These are phyloP conservation scores for Dovyalis caffra DNA, from an alignment of 345 rosid genomes.

Conservation along the genomic window DNA sequence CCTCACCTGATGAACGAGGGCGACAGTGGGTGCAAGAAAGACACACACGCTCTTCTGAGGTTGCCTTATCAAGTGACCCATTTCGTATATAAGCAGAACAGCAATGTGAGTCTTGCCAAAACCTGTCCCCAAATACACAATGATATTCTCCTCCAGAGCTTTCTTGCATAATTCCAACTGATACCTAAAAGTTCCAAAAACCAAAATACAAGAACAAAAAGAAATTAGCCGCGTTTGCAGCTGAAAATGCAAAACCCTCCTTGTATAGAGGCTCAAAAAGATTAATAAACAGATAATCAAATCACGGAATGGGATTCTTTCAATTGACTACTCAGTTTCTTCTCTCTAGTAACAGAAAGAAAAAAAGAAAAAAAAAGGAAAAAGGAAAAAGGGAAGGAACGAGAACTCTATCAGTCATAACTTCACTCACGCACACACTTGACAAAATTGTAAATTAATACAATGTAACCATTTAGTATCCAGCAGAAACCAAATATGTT, in stretches of 20 bases:
- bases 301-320: too few relatives aligned
- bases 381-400: too few relatives aligned
- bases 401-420: too few relatives aligned
- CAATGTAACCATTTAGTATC: neutral
- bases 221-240: conserved; percentile 2
- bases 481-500: neutral
- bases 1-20: conserved; percentile 80
- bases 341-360: too few relatives aligned
- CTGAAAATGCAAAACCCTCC: neutral
- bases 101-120: conserved; percentile 96
- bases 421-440: too few relatives aligned
- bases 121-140: conserved; percentile 86
- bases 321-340: too few relatives aligned
- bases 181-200: conserved; percentile 45
- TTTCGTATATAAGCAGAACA: conserved; percentile 76
- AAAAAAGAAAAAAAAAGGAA: too few relatives aligned
- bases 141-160: conserved; percentile 75
- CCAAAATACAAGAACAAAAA: neutral
- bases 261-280: too few relatives aligned
- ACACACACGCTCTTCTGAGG: conserved; percentile 63
- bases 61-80: conserved; percentile 60
- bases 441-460: neutral
- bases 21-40: conserved; percentile 91
- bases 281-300: too few relatives aligned
- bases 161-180: conserved; percentile 82